Evolutionary conservation across 176 grass and related monocot genomes (phyloP), one percentile per base, ranked within the genome.

Genomic region (Hyparrhenia diplandra): DNA sequence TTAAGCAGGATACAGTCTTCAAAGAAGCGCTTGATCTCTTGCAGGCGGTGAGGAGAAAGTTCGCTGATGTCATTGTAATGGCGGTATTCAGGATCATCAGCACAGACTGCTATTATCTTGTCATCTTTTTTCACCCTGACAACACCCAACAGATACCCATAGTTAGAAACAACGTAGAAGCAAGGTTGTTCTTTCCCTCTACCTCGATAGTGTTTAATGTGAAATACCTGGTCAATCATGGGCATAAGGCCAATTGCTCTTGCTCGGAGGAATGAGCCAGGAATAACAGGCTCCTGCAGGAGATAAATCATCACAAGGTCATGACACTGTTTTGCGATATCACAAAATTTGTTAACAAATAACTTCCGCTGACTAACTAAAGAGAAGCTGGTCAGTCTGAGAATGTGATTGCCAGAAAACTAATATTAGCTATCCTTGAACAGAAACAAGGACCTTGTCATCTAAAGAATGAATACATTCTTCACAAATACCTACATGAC

Each of bases 241-340:
- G 91, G 87, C 91, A 93, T 93, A 64, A 93, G 87, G 13, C 85
- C 91, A 60, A 93, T 93, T 68, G 88, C 88, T 64, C 85, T 90
- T 69, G 88, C 91, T 51, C 82, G 78, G 18, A 93, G 81, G 42
- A 93, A 90, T 8, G 85, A 88, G 66, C 88, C 74, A 54, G 88
- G 78, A 85, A 93, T 28, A 67, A 93, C 88, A 84, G 87, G 85
- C 40, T 93, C 85, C 90, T 92, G 77, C 47, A 31, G 28, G 36
- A 58, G 18, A 81, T 14, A 51, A 9, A 18, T 29, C 28, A 84
- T 60, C 16, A 25, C 30, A 25, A 14, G 39, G 76, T 39, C 75
- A 58, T 40, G 36, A 13, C 47, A 43, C 36, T 39, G 61, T 69
- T n/a, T 18, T 6, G 51, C 18, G 46, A 55, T 77, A 77, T 40